Percentiles rank a stretch among this genome's conserved stretches.
These are phyloP conservation scores for Pleurotus tuoliensis DNA, from an alignment of 768 basidiomycete species.

Conservation along the genomic window DNA sequence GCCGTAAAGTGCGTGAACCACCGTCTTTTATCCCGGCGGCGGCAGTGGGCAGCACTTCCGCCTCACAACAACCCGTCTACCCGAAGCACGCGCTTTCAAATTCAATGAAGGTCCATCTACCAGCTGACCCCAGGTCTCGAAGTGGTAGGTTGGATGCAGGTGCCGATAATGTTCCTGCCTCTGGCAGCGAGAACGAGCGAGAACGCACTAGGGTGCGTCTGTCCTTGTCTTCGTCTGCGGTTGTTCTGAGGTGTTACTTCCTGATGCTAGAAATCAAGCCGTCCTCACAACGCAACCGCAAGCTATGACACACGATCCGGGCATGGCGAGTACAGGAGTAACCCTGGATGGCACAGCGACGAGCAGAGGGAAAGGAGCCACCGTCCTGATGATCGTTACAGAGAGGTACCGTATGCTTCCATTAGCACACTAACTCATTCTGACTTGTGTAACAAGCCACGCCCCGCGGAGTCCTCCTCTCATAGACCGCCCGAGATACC, in stretches of 20 bases:
- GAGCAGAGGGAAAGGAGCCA: constrained; percentile 1
- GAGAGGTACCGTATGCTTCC: neutral
- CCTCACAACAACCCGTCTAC: neutral
- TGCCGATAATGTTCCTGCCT: neutral
- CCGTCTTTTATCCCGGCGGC: neutral
- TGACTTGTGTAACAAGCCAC: neutral
- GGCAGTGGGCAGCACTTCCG: neutral
- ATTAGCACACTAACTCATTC: no score
- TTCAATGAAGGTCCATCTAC: constrained; percentile 1
- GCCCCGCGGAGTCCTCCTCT: neutral
- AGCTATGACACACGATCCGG: neutral
- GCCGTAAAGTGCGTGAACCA: constrained; percentile 9
- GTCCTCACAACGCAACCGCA: neutral
- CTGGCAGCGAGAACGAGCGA: constrained; percentile 3
- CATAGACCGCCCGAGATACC: neutral
- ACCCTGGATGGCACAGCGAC: neutral
- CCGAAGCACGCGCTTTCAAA: constrained; percentile 2
- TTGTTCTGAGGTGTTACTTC: neutral
- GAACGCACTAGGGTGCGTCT: neutral
- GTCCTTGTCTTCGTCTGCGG: neutral
- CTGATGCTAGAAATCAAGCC: neutral
- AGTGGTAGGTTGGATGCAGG: neutral
- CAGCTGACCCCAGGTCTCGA: neutral
- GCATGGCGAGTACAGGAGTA: neutral
- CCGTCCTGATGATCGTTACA: constrained; percentile 1